Percentiles rank a stretch among this genome's conserved stretches.
Evolutionary conservation across 441 rosid genomes (phyloP).

Genomic region (Geranium incanum): DNA sequence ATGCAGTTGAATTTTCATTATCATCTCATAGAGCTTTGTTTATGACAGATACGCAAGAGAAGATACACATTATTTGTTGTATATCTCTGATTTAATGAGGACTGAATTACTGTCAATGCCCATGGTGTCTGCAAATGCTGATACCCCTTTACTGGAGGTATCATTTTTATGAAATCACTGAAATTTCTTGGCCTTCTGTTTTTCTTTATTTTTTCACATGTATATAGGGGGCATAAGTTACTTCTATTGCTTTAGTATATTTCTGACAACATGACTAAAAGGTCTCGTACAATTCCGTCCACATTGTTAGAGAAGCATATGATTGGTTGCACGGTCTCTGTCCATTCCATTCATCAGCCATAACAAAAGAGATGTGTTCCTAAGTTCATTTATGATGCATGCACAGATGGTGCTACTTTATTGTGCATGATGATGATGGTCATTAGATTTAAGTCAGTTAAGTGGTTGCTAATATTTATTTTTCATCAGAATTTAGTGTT

Average conservation of each 20-base stretch:
- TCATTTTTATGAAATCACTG: slow-evolving; percentile 3
- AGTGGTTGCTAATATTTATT: too few species aligned
- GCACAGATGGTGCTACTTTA: background rate
- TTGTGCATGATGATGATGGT: background rate
- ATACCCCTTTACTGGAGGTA: slow-evolving; percentile 69
- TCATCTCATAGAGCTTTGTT: slow-evolving; percentile 18
- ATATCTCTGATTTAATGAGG: slow-evolving; percentile 69
- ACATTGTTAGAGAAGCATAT: background rate
- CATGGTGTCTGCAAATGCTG: slow-evolving; percentile 37
- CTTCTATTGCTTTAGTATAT: background rate
- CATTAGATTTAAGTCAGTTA: background rate
- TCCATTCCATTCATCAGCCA: background rate
- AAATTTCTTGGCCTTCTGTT: background rate
- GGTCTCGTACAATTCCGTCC: background rate
- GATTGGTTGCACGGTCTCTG: background rate
- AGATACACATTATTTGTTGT: slow-evolving; percentile 85
- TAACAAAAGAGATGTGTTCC: background rate
- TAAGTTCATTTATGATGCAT: background rate
- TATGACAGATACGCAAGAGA: slow-evolving; percentile 37
- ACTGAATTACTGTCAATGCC: slow-evolving; percentile 35
- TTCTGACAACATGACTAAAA: background rate
- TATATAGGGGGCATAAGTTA: background rate
- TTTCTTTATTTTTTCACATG: background rate
- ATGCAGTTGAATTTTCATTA: slow-evolving; percentile 1
- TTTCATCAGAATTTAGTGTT: background rate